Percentiles rank a stretch among this genome's conserved stretches.
These are phyloP conservation scores for Santalum album DNA, from an alignment of 164 flowering plant genomes.

Conservation along the genomic window DNA sequence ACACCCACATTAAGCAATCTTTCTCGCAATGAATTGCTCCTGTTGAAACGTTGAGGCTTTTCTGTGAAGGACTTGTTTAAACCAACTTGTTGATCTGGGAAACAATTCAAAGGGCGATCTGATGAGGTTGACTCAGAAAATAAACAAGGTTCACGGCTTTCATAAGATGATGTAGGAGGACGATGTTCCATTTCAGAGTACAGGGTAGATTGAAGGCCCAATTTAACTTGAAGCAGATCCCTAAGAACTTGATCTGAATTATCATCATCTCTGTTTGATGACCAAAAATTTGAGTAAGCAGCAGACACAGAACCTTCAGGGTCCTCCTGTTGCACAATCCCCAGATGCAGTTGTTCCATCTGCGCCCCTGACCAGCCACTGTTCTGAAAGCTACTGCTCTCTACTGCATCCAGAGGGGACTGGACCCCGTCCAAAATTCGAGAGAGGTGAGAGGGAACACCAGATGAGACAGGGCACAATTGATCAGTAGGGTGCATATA, in stretches of 20 bases:
- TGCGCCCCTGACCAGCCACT: neutral
- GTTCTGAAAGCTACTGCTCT: neutral
- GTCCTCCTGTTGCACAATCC: neutral
- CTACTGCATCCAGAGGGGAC: neutral
- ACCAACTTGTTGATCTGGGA: slow-evolving; percentile 2
- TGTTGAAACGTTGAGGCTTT: slow-evolving; percentile 3
- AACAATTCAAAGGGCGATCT: neutral
- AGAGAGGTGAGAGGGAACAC: neutral
- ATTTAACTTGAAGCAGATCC: slow-evolving; percentile 4
- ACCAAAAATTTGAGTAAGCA: slow-evolving; percentile 2
- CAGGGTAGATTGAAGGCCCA: neutral
- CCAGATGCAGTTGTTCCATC: slow-evolving; percentile 6
- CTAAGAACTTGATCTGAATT: slow-evolving; percentile 5
- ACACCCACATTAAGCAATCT: neutral
- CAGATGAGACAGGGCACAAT: slow-evolving; percentile 4
- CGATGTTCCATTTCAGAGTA: slow-evolving; percentile 4
- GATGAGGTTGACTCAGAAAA: slow-evolving; percentile 2
- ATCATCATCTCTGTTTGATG: slow-evolving; percentile 1
- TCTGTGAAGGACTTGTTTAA: neutral
- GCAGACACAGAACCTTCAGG: neutral
- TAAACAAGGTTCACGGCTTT: slow-evolving; percentile 1
- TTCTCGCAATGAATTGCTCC: slow-evolving; percentile 4
- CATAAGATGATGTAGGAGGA: slow-evolving; percentile 5
- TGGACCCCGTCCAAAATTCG: neutral
- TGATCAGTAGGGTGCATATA: slow-evolving; percentile 1